Evolutionary conservation across 1,284 basidiomycete species (phyloP), one percentile per base, ranked within the genome.

Genomic region (Calocybe gambosa): DNA sequence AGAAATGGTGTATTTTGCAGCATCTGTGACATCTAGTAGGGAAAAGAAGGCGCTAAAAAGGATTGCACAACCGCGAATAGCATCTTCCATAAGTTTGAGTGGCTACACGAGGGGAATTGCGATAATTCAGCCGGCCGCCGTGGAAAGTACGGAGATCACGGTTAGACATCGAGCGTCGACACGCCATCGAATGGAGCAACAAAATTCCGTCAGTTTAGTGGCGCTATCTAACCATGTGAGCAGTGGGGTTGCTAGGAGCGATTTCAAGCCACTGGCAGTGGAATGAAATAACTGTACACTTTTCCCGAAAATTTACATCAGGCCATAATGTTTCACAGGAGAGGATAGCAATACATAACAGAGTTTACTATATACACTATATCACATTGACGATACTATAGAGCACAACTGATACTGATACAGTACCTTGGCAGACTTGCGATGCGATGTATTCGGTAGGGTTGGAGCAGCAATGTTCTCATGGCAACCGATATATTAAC

Each of bases 61-160:
- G 18, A 29, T 12, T 20, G 40, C 21, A 23, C n/a, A n/a, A 5
- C 37, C 38, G 16, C 29, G 12, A 25, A 43, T 13, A 12, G 16
- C 31, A 39, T 19, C 37, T 25, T 38, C 23, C 15, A 38, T 28
- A 20, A 34, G 31, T 12, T 12, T 28, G 39, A 26, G 39, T 35
- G 49, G 7, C 21, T 23, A 23, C 45, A 47, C 38, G 40, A 35
- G 25, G 18, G 31, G 37, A 29, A 12, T 31, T 35, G 39, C 23
- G 33, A 29, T 23, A 33, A 35, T 6, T 18, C 18, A 5, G 10
- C 6, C 16, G 7, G 34, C 34, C 7, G 15, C 34, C 19, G 16
- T 35, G 21, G 33, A 21, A 16, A 36, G 16, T 23, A 43, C 10
- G 12, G 40, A 10, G 19, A 35, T 19, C 20, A 42, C 5, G 16